Evolutionary conservation across 345 rosid genomes (phyloP), one percentile per base, ranked within the genome.

Genomic region (Citrus glauca): DNA sequence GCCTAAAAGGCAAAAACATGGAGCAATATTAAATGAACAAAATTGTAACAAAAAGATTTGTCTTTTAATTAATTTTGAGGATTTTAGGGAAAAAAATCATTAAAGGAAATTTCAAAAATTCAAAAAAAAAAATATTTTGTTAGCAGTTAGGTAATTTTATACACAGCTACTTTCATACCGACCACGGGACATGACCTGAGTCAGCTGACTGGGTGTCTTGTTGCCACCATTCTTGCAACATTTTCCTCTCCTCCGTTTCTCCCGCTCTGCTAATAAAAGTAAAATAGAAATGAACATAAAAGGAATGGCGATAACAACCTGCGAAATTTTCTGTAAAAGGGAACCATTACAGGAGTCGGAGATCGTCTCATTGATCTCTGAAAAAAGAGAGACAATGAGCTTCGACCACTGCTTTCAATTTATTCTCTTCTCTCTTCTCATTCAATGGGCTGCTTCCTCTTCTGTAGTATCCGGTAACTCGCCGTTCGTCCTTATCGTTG

Each of bases 391-490:
- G 50, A 81, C 81, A 74, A 84, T 89, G 92, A 85, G 38, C 22
- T 53, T 68, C 71, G 81, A 79, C 71, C 53, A 69, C 74, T 79
- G 60, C 79, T 22, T 83, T 68, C 74, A 53, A 80, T 53, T 84
- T 56, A 53, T 84, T 78, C 55, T 78, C 79, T 64, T 87, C 59
- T 37, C 83, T 71, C 75, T 90, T 40, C 40, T 83, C 14, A 61
- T 37, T 70, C 84, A 78, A 79, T 65, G 78, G 27, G 84, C 78
- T 30, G 76, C 74, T 59, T 85, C 91, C 66, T 79, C 86, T 76
- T 33, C 81, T 37, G 33, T 65, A 42, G 80, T 88, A 80, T 84
- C 88, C n/a, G 48, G 90, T 89, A 84, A 81, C 61, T 73, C 14
- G 20, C 68, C 60, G 35, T 59, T 45, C 50, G 14, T 16, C 0